Percentiles rank a stretch among this genome's conserved stretches.
Evolutionary conservation across 768 basidiomycete genomes (phyloP).

Genomic region (Leucocoprinus birnbaumii): DNA sequence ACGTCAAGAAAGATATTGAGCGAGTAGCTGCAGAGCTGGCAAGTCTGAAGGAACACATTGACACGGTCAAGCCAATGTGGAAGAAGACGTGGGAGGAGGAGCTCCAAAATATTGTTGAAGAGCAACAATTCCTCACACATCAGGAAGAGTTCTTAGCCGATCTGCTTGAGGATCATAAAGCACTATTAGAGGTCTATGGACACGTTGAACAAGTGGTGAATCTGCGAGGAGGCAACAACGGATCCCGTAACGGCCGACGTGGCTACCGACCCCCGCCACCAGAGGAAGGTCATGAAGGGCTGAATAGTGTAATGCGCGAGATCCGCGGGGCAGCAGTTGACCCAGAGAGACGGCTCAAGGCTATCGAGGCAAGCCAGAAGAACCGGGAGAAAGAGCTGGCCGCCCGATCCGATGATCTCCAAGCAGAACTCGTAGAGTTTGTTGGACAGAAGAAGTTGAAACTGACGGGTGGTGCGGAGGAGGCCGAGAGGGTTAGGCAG

Average conservation of each 20-base stretch:
- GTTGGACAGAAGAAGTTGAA: conserved; percentile 85
- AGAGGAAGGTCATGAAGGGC: conserved; percentile 65
- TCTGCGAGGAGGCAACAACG: conserved; percentile 43
- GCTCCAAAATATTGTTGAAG: conserved; percentile 93
- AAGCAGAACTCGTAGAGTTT: conserved; percentile 82
- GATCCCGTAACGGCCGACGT: conserved; percentile 28
- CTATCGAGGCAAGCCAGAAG: conserved; percentile 88
- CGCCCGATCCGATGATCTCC: conserved; percentile 75
- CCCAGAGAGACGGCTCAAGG: conserved; percentile 82
- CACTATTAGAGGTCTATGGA: conserved; percentile 80
- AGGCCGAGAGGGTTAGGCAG: conserved; percentile 85
- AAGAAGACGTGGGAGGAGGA: conserved; percentile 99
- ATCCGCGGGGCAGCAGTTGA: conserved; percentile 82
- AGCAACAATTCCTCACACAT: conserved; percentile 91
- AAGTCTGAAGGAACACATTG: conserved; percentile 79
- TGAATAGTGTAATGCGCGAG: conserved; percentile 86
- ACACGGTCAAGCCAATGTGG: conserved; percentile 93
- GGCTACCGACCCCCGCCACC: conserved; percentile 58
- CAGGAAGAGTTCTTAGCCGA: conserved; percentile 91
- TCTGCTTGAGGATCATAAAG: conserved; percentile 88
- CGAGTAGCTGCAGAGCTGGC: conserved; percentile 66
- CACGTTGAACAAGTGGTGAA: conserved; percentile 90
- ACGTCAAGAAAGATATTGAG: conserved; percentile 69
- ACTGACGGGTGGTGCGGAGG: conserved; percentile 95
- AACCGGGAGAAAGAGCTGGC: conserved; percentile 74